A percentile compares a stretch with the other conserved stretches of the same genome.
These are phyloP conservation scores for Beauveria varroae DNA, from an alignment of 2,329 filamentous ascomycete genomes.

Conservation along the genomic window DNA sequence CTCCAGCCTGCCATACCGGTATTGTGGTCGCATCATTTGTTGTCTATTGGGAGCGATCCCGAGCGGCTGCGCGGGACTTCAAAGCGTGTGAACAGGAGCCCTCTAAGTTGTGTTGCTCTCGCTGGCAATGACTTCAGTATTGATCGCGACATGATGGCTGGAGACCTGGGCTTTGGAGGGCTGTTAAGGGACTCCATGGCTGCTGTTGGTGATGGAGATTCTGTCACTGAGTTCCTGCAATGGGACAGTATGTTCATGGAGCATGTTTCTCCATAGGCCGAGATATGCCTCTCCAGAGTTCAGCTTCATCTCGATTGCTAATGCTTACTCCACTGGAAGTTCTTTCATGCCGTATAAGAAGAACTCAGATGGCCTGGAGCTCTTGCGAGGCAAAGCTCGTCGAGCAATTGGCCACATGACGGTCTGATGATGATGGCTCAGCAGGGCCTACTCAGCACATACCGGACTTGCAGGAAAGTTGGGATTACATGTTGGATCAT, in stretches of 20 bases:
- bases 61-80: neutral
- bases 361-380: neutral
- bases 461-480: conserved; percentile 84
- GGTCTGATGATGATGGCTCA: conserved; percentile 64
- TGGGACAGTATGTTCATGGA: too few relatives aligned
- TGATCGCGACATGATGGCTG: neutral
- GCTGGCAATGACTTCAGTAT: neutral
- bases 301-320: neutral
- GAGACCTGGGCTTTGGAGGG: neutral
- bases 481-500: conserved; percentile 78
- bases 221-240: neutral
- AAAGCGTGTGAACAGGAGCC: neutral
- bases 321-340: neutral
- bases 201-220: neutral
- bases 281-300: neutral
- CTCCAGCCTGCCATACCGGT: neutral
- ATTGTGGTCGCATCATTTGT: neutral
- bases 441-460: conserved; percentile 68
- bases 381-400: conserved; percentile 53
- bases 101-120: neutral
- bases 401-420: neutral
- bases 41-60: neutral
- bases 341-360: neutral
- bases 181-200: neutral
- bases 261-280: too few relatives aligned